Evolutionary conservation across 2,329 filamentous ascomycete genomes (phyloP).

Genomic region (Fusarium sp.): DNA sequence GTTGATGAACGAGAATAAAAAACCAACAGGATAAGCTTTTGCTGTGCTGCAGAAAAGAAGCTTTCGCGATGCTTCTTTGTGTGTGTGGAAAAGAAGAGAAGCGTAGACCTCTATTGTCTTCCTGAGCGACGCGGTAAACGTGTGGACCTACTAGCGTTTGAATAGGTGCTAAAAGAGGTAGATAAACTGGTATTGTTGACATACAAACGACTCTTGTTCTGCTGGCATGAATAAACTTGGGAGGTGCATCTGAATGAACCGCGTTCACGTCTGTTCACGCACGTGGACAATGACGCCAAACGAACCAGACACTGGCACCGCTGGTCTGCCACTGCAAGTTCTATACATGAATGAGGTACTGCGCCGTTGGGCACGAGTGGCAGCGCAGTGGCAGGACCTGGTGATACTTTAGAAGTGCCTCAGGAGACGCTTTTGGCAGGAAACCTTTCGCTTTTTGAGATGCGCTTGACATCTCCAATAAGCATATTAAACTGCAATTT

Average conservation of each 20-base stretch:
- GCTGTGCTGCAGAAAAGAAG: not conserved
- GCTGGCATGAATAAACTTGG: not conserved
- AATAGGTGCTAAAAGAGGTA: not conserved
- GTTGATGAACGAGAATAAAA: not conserved
- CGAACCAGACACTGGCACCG: not conserved
- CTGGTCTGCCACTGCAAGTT: not conserved
- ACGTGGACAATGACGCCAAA: not conserved
- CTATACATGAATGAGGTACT: not conserved
- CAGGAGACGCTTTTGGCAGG: not conserved
- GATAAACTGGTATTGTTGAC: not conserved
- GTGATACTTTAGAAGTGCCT: not conserved
- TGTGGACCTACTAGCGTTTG: not conserved
- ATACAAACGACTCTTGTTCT: not conserved
- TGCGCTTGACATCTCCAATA: not conserved
- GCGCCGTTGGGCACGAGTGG: not conserved
- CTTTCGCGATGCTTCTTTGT: not conserved
- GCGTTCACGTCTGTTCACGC: not conserved
- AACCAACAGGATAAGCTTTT: not conserved
- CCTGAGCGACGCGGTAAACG: not conserved
- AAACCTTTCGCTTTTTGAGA: not conserved
- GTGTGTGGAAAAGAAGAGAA: not conserved
- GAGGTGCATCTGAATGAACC: not conserved
- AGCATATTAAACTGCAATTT: accelerated
- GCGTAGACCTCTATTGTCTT: not conserved
- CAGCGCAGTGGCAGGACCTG: not conserved